Percentiles rank a stretch among this genome's conserved stretches.
These are phyloP conservation scores for Gracilaria gracilis DNA, from an alignment of 23 red algal genomes.

Conservation along the genomic window DNA sequence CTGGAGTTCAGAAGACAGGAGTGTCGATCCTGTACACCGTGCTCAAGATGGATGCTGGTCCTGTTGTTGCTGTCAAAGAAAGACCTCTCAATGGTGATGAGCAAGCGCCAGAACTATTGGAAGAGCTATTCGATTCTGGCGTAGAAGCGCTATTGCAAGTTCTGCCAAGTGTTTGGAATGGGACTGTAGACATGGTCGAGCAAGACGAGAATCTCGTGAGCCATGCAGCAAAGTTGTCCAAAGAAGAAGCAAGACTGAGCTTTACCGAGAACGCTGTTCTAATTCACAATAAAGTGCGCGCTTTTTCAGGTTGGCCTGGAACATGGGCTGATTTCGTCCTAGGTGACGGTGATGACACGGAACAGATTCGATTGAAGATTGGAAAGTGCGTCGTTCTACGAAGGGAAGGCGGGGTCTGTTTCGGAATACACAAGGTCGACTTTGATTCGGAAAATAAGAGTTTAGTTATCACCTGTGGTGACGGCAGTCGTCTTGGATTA, in stretches of 20 bases:
- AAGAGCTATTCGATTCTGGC: slow-evolving; percentile 78
- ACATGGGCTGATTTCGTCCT: slow-evolving; percentile 87
- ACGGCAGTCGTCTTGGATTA: slow-evolving; percentile 84
- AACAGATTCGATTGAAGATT: slow-evolving; percentile 84
- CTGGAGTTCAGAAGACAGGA: slow-evolving; percentile 76
- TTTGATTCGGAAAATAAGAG: slow-evolving; percentile 42
- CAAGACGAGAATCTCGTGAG: slow-evolving; percentile 80
- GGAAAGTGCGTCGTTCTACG: slow-evolving; percentile 65
- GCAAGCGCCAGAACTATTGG: slow-evolving; percentile 79
- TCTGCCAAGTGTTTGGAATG: slow-evolving; percentile 61
- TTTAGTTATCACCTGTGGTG: slow-evolving; percentile 88
- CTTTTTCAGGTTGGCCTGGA: slow-evolving; percentile 84
- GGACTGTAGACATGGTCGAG: slow-evolving; percentile 23
- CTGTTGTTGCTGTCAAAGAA: slow-evolving; percentile 74
- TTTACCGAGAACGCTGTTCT: slow-evolving; percentile 87
- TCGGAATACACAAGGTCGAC: slow-evolving; percentile 88
- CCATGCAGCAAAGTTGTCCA: slow-evolving; percentile 84
- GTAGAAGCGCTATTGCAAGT: slow-evolving; percentile 67
- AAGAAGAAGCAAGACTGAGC: slow-evolving; percentile 79
- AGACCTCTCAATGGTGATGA: slow-evolving; percentile 75
- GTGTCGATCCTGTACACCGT: slow-evolving; percentile 86
- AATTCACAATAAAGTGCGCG: slow-evolving; percentile 95
- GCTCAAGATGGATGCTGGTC: slow-evolving; percentile 95
- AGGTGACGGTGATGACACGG: not conserved
- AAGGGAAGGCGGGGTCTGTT: slow-evolving; percentile 61